phyloP scores from a whole-genome alignment of 148 eudicot species.

The Rhododendron williamsianum region DNA sequence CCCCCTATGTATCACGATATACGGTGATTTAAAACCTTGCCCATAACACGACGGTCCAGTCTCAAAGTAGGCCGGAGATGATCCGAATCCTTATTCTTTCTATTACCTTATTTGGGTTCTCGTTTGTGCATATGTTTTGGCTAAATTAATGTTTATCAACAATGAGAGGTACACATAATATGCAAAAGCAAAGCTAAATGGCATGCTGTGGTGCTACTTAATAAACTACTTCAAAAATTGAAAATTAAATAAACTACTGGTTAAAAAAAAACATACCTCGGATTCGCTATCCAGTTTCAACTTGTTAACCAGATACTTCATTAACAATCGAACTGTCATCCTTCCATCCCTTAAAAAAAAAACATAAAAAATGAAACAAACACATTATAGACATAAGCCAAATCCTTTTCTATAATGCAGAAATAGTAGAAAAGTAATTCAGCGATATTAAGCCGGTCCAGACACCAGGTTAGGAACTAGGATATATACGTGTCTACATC shows the following conservation, averaged over 20 bases:
- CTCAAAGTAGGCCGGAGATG: background rate
- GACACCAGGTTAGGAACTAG: background rate
- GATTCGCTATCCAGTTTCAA: conserved; percentile 76
- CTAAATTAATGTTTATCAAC: background rate
- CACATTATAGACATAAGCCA: background rate
- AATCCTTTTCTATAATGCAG: background rate
- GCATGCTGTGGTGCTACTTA: background rate
- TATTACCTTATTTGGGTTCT: background rate
- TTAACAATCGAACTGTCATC: conserved; percentile 69
- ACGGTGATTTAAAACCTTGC: background rate
- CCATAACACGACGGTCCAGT: background rate
- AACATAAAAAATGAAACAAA: background rate
- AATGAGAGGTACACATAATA: background rate
- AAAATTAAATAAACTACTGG: background rate
- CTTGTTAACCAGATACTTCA: conserved; percentile 80
- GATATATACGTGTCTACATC: background rate
- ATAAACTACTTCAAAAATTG: background rate
- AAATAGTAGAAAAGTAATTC: background rate
- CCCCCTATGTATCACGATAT: background rate
- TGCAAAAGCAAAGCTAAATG: background rate
- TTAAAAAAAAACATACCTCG: conserved; percentile 40
- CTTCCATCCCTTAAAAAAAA: conserved; percentile 50
- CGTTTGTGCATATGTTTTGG: background rate
- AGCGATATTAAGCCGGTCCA: too few species aligned
- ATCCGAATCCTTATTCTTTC: background rate